Evolutionary conservation across 2,329 filamentous ascomycete genomes (phyloP), one percentile per base, ranked within the genome.

Genomic region (Microsporum canis): DNA sequence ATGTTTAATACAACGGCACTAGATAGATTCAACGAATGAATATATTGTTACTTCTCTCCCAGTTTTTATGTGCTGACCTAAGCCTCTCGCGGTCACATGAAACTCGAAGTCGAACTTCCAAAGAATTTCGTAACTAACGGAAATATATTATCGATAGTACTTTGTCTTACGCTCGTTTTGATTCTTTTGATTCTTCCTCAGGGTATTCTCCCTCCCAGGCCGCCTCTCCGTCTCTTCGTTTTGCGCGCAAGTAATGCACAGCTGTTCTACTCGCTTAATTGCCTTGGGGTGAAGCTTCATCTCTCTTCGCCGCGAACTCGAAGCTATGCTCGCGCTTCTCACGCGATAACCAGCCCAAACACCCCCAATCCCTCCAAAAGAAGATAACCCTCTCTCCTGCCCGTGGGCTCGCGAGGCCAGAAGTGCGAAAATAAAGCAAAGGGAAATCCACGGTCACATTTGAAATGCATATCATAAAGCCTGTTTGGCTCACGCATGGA

Each of bases 401-500:
- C 29, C 5, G 38, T 43, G 36, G 53, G n/a, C 31, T 29, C 31
- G 51, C 31, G 51, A 55, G 51, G 51, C 31, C n/a, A 6, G 14
- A 34, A 55, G 10, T 6, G 36, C 6, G 3, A 14, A 31, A 34
- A 55, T 23, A 17, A n/a, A 36, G 3, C 33, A 6, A 12, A 5
- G 36, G 36, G 12, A 17, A 12, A 41, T 39, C 3, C 34, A 17
- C 10, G 39, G 47, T 17, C 47, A 31, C 38, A 53, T 56, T 47
- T 58, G 68, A 67, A 66, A 91, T 92, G 88, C 87, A 85, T 79
- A 84, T 96, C 77, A 89, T 95, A 76, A 96, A 95, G 84, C 92
- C 92, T 68, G 85, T 88, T 72, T 97, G 92, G 91, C 85, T 97
- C 70, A 92, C 88, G 73, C 92, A 96, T 79, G 91, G 89, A 77